These are phyloP conservation scores for Fusarium sp. DNA, from an alignment of 2,329 filamentous ascomycete genomes.

Conservation along the genomic window DNA sequence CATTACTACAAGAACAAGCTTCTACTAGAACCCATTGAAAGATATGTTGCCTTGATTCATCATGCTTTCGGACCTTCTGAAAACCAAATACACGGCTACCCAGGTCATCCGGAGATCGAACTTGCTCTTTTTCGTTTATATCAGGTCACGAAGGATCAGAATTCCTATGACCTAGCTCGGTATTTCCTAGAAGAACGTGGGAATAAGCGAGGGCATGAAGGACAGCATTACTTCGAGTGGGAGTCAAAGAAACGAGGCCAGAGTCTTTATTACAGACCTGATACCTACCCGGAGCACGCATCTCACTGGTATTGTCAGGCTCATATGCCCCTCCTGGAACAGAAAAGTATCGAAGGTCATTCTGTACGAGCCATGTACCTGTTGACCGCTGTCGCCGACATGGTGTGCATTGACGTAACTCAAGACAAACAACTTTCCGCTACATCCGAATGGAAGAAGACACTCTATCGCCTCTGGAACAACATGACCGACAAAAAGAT, in stretches of 20 bases:
- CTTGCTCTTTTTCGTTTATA: too few relatives aligned
- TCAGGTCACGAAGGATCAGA: too few relatives aligned
- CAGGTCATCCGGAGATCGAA: conserved; percentile 57
- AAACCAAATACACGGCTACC: conserved; percentile 70
- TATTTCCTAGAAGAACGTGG: too few relatives aligned
- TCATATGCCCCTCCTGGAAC: conserved; percentile 67
- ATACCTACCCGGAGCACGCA: conserved; percentile 60
- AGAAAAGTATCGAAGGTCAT: conserved; percentile 63
- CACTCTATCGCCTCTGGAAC: conserved; percentile 67
- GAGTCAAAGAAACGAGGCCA: conserved; percentile 62
- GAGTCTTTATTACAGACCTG: conserved; percentile 62
- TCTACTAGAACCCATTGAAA: conserved; percentile 56
- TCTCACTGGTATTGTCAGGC: conserved; percentile 69
- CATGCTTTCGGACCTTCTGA: conserved; percentile 66
- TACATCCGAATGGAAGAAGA: conserved; percentile 50
- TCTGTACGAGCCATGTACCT: conserved; percentile 74
- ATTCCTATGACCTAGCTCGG: too few relatives aligned
- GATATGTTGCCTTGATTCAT: conserved; percentile 63
- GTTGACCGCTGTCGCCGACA: conserved; percentile 70
- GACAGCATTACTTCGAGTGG: too few relatives aligned
- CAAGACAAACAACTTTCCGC: conserved; percentile 44
- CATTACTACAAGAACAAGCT: conserved; percentile 66
- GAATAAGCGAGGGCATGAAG: too few relatives aligned
- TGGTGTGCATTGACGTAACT: conserved; percentile 52
- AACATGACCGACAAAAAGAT: conserved; percentile 75